These are phyloP conservation scores for Epichloe brachyelytri DNA, from an alignment of 2,329 filamentous ascomycete genomes.

Conservation along the genomic window DNA sequence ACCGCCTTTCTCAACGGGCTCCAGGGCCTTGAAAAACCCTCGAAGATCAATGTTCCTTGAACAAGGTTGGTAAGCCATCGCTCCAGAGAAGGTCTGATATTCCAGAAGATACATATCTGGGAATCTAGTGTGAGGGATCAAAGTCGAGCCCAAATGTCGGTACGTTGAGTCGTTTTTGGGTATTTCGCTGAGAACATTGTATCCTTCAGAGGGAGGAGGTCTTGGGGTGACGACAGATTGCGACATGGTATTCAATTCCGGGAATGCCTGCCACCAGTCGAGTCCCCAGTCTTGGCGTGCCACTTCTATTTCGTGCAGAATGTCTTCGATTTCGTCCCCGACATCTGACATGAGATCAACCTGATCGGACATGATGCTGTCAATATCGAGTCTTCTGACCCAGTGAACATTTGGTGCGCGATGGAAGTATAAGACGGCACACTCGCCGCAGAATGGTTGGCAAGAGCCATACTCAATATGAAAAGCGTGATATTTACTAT, in stretches of 20 bases:
- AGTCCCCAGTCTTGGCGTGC: neutral
- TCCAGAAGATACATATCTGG: conserved; percentile 12
- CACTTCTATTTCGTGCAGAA: conserved; percentile 3
- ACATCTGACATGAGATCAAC: neutral
- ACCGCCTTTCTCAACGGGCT: conserved; percentile 9
- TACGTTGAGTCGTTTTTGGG: conserved; percentile 15
- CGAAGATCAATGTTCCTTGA: conserved; percentile 9
- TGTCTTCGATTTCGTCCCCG: neutral
- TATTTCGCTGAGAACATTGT: conserved; percentile 9
- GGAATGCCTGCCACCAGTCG: neutral
- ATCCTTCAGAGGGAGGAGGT: neutral
- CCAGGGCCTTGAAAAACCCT: conserved; percentile 12
- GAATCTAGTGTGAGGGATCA: conserved; percentile 13
- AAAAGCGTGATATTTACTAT: conserved; percentile 17
- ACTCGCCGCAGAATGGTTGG: conserved; percentile 22
- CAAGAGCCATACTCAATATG: neutral
- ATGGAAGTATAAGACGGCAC: conserved; percentile 18
- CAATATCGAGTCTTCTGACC: conserved; percentile 11
- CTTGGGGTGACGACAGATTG: neutral
- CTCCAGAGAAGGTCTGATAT: conserved; percentile 16
- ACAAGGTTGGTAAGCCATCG: conserved; percentile 19
- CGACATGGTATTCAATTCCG: neutral
- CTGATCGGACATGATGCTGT: conserved; percentile 2
- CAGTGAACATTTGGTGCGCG: conserved; percentile 8
- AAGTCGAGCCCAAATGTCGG: conserved; percentile 6